These are phyloP conservation scores for Kodamaea hsintzibuensis DNA, from an alignment of 805 yeast genomes.

Conservation along the genomic window DNA sequence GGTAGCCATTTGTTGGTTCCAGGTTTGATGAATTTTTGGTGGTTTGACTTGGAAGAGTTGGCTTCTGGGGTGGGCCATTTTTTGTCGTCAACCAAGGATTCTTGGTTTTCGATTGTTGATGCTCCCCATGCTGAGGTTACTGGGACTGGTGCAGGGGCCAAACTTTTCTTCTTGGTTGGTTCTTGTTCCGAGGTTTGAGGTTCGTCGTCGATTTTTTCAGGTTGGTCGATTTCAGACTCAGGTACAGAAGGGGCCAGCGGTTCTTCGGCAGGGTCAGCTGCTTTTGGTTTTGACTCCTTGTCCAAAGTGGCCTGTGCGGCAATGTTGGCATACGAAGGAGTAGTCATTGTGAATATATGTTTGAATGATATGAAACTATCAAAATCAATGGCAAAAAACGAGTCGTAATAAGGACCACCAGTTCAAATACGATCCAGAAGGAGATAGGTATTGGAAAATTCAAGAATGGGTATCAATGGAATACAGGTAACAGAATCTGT, in stretches of 20 bases:
- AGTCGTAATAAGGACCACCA: too few relatives aligned
- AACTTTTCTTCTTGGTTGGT: constrained; percentile 25
- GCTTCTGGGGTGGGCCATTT: constrained; percentile 48
- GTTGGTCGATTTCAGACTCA: constrained; percentile 7
- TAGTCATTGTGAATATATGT: constrained; percentile 16
- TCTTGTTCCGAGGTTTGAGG: constrained; percentile 16
- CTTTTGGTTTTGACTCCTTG: constrained; percentile 8
- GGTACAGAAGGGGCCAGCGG: constrained; percentile 7
- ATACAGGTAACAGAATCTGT: background rate
- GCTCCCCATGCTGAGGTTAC: constrained; percentile 44
- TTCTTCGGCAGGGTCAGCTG: background rate
- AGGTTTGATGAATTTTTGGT: constrained; percentile 42
- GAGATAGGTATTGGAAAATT: background rate
- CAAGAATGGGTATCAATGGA: background rate
- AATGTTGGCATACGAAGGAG: constrained; percentile 43
- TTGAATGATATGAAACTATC: background rate
- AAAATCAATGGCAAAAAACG: too few relatives aligned
- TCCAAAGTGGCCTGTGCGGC: constrained; percentile 36
- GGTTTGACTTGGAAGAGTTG: constrained; percentile 13
- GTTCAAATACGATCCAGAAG: background rate
- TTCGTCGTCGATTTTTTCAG: constrained; percentile 12
- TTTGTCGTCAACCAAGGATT: constrained; percentile 36
- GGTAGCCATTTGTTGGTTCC: constrained; percentile 48
- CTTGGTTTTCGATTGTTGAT: constrained; percentile 14
- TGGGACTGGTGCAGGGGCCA: constrained; percentile 50